Evolutionary conservation across 2,329 filamentous ascomycete species (phyloP).

Genomic region (Penicillium rolfsii): DNA sequence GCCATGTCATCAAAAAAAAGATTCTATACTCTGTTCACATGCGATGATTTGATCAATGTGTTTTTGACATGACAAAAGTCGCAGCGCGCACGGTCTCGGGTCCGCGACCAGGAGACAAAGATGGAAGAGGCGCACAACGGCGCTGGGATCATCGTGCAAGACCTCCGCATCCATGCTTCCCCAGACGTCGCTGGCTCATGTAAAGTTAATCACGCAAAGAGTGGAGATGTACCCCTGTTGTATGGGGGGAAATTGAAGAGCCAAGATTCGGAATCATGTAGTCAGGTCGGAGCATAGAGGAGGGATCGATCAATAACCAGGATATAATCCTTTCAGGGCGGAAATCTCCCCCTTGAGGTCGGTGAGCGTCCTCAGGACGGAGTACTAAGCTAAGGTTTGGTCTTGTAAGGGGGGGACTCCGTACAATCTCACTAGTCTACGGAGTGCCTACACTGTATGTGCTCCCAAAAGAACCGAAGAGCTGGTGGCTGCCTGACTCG

Average conservation of each 20-base stretch:
- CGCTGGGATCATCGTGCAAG: constrained; percentile 10
- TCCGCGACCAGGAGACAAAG: neutral
- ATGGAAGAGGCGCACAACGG: constrained; percentile 14
- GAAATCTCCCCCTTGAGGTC: neutral
- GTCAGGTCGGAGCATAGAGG: neutral
- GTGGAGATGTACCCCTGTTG: neutral
- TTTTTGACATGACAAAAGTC: neutral
- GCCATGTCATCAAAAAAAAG: neutral
- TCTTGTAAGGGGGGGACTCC: neutral
- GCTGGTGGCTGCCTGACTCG: neutral
- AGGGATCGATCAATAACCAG: neutral
- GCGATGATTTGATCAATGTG: neutral
- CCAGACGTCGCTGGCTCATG: constrained; percentile 12
- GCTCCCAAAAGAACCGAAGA: neutral
- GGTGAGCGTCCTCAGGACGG: neutral
- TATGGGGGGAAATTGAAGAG: constrained; percentile 1
- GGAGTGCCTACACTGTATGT: no score
- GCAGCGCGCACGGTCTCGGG: neutral
- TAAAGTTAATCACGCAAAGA: neutral
- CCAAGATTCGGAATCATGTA: neutral
- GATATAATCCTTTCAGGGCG: neutral
- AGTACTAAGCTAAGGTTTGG: neutral
- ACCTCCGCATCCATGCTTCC: constrained; percentile 21
- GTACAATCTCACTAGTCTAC: neutral
- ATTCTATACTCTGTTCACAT: neutral